Evolutionary conservation across 2,329 filamentous ascomycete species (phyloP).

Genomic region (Fusarium burgessii): DNA sequence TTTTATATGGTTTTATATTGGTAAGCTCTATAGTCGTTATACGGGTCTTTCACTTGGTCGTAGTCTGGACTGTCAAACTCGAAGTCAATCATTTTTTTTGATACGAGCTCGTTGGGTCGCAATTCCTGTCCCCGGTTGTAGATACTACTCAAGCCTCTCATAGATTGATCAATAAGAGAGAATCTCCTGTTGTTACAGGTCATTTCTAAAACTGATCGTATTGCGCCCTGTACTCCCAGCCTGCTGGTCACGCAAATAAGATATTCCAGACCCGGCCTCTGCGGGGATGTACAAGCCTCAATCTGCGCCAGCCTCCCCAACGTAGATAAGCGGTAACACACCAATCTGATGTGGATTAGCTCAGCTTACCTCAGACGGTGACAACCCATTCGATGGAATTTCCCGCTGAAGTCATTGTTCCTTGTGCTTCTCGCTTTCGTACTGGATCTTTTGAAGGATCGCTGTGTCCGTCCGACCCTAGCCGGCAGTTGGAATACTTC

Average conservation of each 20-base stretch:
- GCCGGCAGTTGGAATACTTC: too few relatives aligned
- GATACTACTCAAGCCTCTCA: too few relatives aligned
- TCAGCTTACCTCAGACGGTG: conserved; percentile 7
- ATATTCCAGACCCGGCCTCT: too few relatives aligned
- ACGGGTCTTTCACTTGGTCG: too few relatives aligned
- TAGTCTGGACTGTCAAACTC: fast-evolving
- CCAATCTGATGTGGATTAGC: fast-evolving
- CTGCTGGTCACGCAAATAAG: too few relatives aligned
- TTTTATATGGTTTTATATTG: too few relatives aligned
- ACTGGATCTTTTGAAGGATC: not conserved
- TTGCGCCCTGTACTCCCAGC: not conserved
- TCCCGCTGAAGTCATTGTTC: fast-evolving
- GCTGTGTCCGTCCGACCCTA: not conserved
- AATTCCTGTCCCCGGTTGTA: not conserved
- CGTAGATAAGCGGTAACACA: not conserved
- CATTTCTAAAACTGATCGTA: not conserved
- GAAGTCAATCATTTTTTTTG: fast-evolving
- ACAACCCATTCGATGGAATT: not conserved
- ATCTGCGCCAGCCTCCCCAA: not conserved
- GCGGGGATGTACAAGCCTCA: not conserved
- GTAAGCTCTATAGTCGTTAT: not conserved
- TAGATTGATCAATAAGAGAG: too few relatives aligned
- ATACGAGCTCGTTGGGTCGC: not conserved
- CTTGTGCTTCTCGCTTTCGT: not conserved
- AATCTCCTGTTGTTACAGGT: fast-evolving